Percentiles rank a stretch among this genome's conserved stretches.
Evolutionary conservation across 306 rosid genomes (phyloP).

Genomic region (Albizia julibrissin): DNA sequence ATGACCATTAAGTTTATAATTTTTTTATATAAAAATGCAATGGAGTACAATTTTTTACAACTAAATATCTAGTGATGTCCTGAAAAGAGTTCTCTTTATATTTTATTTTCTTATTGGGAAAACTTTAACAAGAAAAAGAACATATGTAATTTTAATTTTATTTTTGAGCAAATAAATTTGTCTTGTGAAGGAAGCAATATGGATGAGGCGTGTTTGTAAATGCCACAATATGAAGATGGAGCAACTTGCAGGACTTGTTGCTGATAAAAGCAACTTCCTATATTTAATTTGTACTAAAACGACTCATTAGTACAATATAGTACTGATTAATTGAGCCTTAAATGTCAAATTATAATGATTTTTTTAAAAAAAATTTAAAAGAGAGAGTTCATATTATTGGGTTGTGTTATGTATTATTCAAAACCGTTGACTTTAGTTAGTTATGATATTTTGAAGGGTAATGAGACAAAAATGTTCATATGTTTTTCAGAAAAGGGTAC

Average conservation of each 20-base stretch:
- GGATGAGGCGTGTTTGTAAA: constrained; percentile 38
- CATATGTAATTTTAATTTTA: not conserved
- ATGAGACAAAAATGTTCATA: too few relatives aligned
- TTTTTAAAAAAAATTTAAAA: not conserved
- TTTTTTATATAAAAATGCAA: not conserved
- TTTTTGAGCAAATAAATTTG: not conserved
- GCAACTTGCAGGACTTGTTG: constrained; percentile 22
- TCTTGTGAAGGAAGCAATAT: constrained; percentile 34
- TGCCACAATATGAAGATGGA: constrained; percentile 29
- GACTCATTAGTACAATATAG: not conserved
- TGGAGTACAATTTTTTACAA: not conserved
- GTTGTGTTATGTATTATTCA: too few relatives aligned
- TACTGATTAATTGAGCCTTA: constrained; percentile 22
- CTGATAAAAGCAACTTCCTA: constrained; percentile 22
- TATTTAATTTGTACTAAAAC: not conserved
- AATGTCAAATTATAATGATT: not conserved
- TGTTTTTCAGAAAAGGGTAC: too few relatives aligned
- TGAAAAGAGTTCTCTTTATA: too few relatives aligned
- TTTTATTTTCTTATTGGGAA: not conserved
- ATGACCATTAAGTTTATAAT: not conserved
- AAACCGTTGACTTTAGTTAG: too few relatives aligned
- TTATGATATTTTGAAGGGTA: too few relatives aligned
- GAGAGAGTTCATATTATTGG: not conserved
- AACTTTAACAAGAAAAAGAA: not conserved
- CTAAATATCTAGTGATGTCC: not conserved